Conservation (phyloP, 2,329 filamentous ascomycete species). For the Fusarium torulosum region DNA sequence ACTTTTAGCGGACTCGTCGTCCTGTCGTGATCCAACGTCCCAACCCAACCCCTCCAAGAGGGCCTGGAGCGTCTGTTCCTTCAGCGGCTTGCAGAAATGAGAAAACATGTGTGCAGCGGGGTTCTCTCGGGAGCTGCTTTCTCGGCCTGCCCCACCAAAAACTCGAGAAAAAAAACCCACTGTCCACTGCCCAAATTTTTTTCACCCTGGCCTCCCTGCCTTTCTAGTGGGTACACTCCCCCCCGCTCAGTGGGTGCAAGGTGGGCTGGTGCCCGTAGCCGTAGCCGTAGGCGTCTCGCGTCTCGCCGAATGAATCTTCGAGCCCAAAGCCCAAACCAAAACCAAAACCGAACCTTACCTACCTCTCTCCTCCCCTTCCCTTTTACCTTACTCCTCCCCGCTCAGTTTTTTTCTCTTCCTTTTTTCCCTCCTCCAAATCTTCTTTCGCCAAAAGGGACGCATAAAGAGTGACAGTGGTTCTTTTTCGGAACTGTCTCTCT, state of each 20-base stretch:
- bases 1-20: slow-evolving; percentile 40
- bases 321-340: slow-evolving; percentile 7
- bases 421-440: slow-evolving; percentile 38
- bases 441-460: slow-evolving; percentile 53
- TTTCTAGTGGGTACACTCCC: slow-evolving; percentile 19
- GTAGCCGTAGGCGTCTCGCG: slow-evolving; percentile 24
- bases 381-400: slow-evolving; percentile 45
- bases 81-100: slow-evolving; percentile 21
- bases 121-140: slow-evolving; percentile 12
- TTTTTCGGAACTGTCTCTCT: slow-evolving; percentile 55
- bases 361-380: slow-evolving; percentile 45
- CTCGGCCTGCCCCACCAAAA: slow-evolving; percentile 29
- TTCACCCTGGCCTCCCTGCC: slow-evolving; percentile 24
- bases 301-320: slow-evolving; percentile 45
- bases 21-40: slow-evolving; percentile 40
- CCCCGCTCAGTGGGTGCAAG: slow-evolving; percentile 22
- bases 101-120: slow-evolving; percentile 28
- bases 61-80: slow-evolving; percentile 41
- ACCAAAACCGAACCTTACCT: slow-evolving; percentile 14
- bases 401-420: slow-evolving; percentile 45
- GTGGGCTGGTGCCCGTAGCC: slow-evolving; percentile 20
- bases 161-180: slow-evolving; percentile 22
- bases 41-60: slow-evolving; percentile 30
- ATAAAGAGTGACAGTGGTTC: slow-evolving; percentile 57
- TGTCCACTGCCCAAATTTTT: slow-evolving; percentile 46